These are phyloP conservation scores for Trypethelium eluteriae DNA, from an alignment of 495 filamentous ascomycete genomes.

Conservation along the genomic window DNA sequence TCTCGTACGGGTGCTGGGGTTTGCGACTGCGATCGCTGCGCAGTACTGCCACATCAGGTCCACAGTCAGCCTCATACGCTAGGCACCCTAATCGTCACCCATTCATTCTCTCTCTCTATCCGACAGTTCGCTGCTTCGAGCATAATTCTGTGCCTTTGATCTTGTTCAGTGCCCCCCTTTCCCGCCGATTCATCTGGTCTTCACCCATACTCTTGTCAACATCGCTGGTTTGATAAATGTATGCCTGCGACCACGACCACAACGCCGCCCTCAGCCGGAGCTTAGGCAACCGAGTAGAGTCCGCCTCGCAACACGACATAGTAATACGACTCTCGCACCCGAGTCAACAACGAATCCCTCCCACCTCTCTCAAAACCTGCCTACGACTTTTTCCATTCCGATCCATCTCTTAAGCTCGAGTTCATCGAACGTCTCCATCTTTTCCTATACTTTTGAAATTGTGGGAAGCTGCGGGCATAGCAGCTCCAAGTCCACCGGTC, in stretches of 20 bases:
- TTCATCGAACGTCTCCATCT: not conserved
- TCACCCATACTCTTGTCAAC: not conserved
- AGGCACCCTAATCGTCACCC: not conserved
- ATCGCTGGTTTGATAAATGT: not conserved
- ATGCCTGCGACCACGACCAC: not conserved
- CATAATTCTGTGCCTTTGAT: not conserved
- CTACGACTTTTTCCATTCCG: not conserved
- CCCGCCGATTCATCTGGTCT: not conserved
- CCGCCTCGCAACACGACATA: not conserved
- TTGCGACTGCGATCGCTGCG: not conserved
- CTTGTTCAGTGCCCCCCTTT: not conserved
- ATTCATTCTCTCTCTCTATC: too few relatives aligned
- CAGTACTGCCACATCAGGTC: not conserved
- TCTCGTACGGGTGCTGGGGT: not conserved
- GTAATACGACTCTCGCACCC: not conserved
- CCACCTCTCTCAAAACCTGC: not conserved
- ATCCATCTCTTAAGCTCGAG: not conserved
- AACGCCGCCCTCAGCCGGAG: not conserved
- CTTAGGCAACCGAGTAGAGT: not conserved
- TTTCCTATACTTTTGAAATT: not conserved
- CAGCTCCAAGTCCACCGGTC: not conserved
- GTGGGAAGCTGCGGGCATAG: not conserved
- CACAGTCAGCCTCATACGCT: not conserved
- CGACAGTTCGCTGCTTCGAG: not conserved
- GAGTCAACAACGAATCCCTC: not conserved